A percentile compares a stretch with the other conserved stretches of the same genome.
Evolutionary conservation across 805 yeast species (phyloP).

Genomic region (Starmera dryadoides): DNA sequence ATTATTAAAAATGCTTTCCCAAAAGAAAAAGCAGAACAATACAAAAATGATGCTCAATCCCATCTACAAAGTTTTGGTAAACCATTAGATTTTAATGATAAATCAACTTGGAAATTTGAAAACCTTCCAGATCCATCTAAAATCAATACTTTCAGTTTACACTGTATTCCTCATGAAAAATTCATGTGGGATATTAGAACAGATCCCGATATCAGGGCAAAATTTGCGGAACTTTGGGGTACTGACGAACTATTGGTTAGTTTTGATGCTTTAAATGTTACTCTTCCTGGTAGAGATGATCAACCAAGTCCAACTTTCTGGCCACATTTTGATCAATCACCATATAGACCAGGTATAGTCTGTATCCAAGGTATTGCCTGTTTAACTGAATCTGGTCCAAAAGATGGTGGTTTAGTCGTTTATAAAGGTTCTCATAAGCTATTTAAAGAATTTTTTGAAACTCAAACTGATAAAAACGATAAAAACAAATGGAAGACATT

Average conservation of each 20-base stretch:
- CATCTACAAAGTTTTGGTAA: conserved; percentile 17
- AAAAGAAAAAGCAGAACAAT: conserved; percentile 16
- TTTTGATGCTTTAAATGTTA: conserved; percentile 24
- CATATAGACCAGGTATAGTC: conserved; percentile 21
- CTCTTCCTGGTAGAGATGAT: conserved; percentile 19
- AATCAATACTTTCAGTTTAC: conserved; percentile 12
- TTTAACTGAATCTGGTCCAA: conserved; percentile 19
- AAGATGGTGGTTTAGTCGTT: conserved; percentile 25
- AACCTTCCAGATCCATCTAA: conserved; percentile 19
- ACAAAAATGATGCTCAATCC: conserved; percentile 15
- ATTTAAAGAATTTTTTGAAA: conserved; percentile 16
- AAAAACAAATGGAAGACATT: conserved; percentile 13
- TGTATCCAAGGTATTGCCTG: conserved; percentile 29
- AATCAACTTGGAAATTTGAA: conserved; percentile 21
- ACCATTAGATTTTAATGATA: conserved; percentile 18
- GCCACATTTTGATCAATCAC: conserved; percentile 30
- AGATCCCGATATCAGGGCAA: conserved; percentile 21
- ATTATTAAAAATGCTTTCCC: conserved; percentile 24
- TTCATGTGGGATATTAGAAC: conserved; percentile 26
- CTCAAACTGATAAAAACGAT: conserved; percentile 9
- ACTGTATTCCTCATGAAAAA: conserved; percentile 23
- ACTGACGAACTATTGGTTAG: conserved; percentile 26
- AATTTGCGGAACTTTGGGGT: conserved; percentile 24
- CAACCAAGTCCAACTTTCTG: conserved; percentile 11
- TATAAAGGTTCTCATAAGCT: conserved; percentile 14